Percentiles rank a stretch among this genome's conserved stretches.
phyloP scores from a whole-genome alignment of 495 filamentous ascomycete genomes.

The Aspergillus wentii region DNA sequence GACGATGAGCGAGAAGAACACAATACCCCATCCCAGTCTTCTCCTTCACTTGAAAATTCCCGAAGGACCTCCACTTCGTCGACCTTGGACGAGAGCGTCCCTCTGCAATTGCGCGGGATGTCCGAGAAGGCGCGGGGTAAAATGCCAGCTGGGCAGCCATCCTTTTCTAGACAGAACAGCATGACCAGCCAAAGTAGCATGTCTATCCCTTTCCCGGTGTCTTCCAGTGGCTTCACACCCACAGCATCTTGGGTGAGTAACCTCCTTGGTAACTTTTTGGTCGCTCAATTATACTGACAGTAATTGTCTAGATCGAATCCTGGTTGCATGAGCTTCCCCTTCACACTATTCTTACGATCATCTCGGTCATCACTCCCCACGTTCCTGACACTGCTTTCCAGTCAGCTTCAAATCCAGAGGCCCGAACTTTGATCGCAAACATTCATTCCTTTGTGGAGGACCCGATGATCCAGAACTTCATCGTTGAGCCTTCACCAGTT shows the following conservation, averaged over 20 bases:
- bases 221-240: conserved; percentile 65
- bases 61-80: conserved; percentile 68
- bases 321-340: conserved; percentile 92
- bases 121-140: conserved; percentile 97
- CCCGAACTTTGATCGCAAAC: conserved; percentile 37
- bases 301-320: conserved; percentile 67
- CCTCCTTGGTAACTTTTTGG: neutral
- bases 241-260: conserved; percentile 64
- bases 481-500: conserved; percentile 62
- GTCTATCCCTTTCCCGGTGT: conserved; percentile 46
- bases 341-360: conserved; percentile 81
- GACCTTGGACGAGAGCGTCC: conserved; percentile 72
- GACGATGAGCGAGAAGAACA: conserved; percentile 65
- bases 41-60: conserved; percentile 65
- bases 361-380: conserved; percentile 50
- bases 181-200: conserved; percentile 75
- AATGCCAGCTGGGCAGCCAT: conserved; percentile 78
- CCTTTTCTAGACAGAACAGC: conserved; percentile 90
- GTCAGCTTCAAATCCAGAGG: conserved; percentile 27
- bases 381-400: conserved; percentile 38
- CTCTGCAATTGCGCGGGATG: conserved; percentile 90
- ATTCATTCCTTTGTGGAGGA: conserved; percentile 61
- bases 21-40: conserved; percentile 65
- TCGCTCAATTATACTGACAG: too few relatives aligned
- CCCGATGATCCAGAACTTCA: conserved; percentile 56